Evolutionary conservation across 148 eudicot genomes (phyloP), one percentile per base, ranked within the genome.

Genomic region (Arbutus unedo): DNA sequence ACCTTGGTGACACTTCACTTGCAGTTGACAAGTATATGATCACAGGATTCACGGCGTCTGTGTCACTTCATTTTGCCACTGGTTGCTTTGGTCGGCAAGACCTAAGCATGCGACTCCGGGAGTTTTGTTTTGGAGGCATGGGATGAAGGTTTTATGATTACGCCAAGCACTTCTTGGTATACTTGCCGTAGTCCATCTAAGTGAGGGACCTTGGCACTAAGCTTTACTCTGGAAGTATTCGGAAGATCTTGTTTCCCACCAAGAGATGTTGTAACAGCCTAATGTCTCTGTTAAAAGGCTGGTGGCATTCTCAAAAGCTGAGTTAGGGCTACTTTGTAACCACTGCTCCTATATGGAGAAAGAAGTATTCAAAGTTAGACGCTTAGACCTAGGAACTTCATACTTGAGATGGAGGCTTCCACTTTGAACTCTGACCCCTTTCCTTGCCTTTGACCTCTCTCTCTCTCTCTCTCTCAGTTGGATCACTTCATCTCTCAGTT

Each of bases 221-320:
- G 9, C 70, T 64, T 64, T 64, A 64, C 70, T 64, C 15, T 66
- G 71, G 71, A 66, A 10, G 71, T 66, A 66, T 66, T 62, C 71
- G 11, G 71, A 31, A 66, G 43, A 25, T 66, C 71, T 25, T 66
- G 44, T 25, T 25, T 66, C 43, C 44, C 31, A 16, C 11, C 71
- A 10, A 25, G 43, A 66, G 71, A 23, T 15, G 71, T 66, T 16
- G 6, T 66, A 66, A 66, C 71, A 25, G 43, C 16, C 71, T 66
- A 25, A 4, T 66, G 71, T 66, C 43, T 66, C 43, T 64, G 23
- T 43, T 25, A 25, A 66, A 66, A 25, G 71, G 44, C 71, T 25
- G 71, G 71, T 66, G 71, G 71, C 43, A 31, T 66, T 31, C 71
- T 66, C 16, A 6, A 66, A 66, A 15, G 4, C 31, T 66, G 43